A percentile compares a stretch with the other conserved stretches of the same genome.
Evolutionary conservation across 2,329 filamentous ascomycete species (phyloP).

Genomic region (Hymenoscyphus fraxineus): DNA sequence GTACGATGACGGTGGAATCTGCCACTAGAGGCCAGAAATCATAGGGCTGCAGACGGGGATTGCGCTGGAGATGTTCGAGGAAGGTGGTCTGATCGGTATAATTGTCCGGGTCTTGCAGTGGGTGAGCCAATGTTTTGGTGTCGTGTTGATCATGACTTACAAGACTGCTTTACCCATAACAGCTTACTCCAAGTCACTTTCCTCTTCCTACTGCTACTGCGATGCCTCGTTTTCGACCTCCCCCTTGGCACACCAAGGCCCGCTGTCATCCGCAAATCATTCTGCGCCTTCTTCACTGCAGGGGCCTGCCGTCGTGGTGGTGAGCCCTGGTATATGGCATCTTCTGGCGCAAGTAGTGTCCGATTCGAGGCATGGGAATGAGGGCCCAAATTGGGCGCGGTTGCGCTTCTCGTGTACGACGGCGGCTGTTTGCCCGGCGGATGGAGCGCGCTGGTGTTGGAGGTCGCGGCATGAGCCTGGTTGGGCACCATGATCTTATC

Average conservation of each 20-base stretch:
- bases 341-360: constrained; percentile 74
- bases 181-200: constrained; percentile 89
- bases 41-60: constrained; percentile 88
- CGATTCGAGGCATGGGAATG: constrained; percentile 43
- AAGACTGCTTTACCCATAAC: constrained; percentile 95
- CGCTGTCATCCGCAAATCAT: constrained; percentile 37
- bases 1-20: constrained; percentile 93
- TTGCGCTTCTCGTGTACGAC: constrained; percentile 28
- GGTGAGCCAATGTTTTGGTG: background rate
- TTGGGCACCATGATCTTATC: constrained; percentile 31
- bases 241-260: constrained; percentile 24
- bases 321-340: constrained; percentile 67
- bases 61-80: constrained; percentile 90
- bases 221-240: constrained; percentile 28
- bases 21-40: constrained; percentile 97
- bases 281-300: constrained; percentile 39
- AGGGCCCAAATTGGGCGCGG: constrained; percentile 23
- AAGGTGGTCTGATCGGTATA: constrained; percentile 98
- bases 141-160: constrained; percentile 44
- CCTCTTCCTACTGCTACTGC: constrained; percentile 56
- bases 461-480: constrained; percentile 24
- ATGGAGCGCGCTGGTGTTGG: constrained; percentile 15
- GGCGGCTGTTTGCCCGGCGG: constrained; percentile 15
- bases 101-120: constrained; percentile 78
- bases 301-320: constrained; percentile 51